Evolutionary conservation across 805 yeast genomes (phyloP).

Genomic region (Suhomyces prunicola): DNA sequence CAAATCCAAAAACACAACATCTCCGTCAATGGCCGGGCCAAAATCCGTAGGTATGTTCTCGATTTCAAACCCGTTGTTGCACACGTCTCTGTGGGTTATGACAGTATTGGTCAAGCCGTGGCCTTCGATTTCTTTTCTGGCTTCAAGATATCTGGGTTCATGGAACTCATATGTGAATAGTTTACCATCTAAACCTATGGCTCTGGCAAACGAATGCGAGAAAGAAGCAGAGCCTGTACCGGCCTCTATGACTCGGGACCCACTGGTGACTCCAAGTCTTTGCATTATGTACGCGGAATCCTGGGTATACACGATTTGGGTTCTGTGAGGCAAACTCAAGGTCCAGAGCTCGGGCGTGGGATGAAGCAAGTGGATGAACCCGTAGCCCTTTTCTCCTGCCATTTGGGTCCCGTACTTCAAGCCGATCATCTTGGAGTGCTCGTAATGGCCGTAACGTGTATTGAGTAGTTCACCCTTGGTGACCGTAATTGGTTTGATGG

Average conservation of each 20-base stretch:
- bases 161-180: conserved; percentile 91
- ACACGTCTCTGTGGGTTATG: conserved; percentile 89
- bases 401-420: conserved; percentile 81
- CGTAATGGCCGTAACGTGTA: conserved; percentile 87
- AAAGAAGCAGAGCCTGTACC: conserved; percentile 98
- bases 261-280: conserved; percentile 68
- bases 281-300: conserved; percentile 91
- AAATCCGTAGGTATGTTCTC: conserved; percentile 28
- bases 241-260: conserved; percentile 85
- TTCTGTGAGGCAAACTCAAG: conserved; percentile 90
- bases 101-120: conserved; percentile 68
- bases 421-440: conserved; percentile 82
- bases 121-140: conserved; percentile 66
- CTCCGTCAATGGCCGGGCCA: conserved; percentile 47
- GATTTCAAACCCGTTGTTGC: conserved; percentile 76
- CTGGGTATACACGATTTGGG: conserved; percentile 95
- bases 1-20: conserved; percentile 80
- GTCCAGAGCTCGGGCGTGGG: conserved; percentile 98
- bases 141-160: conserved; percentile 76
- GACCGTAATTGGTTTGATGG: conserved; percentile 70
- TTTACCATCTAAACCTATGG: conserved; percentile 58
- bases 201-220: conserved; percentile 87
- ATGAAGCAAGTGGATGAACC: conserved; percentile 81
- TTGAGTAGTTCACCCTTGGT: conserved; percentile 60
- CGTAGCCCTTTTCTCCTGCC: conserved; percentile 68